Base-by-base conservation (phyloP, 495 filamentous ascomycete genomes). In the Penicillium parvum region DNA sequence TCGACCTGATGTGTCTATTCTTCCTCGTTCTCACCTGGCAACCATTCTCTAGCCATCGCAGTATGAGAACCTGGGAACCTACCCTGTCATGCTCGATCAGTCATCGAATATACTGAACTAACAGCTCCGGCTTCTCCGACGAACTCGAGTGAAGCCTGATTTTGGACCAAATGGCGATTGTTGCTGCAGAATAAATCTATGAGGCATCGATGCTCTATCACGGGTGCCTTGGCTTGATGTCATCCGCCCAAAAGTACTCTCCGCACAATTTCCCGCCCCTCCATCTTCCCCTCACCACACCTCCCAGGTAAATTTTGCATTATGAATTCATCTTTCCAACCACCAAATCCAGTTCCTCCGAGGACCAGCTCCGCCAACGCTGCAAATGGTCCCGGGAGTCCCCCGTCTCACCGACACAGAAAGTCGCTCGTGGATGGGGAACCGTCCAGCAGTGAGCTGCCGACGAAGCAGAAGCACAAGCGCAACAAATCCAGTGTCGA, bases 281-380 rank as follows among this genome's bases (percentile, higher is more conserved):
- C 47, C 47, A 32, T 19, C 33, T 21, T 45, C 22, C 46, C 45
- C 50, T 45, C 45, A 45, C 25, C 45, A 33, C 49, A 42, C n/a
- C 28, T 17, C 34, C 42, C 22, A 14, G 14, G n/a, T 42, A 19
- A 9, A 44, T 37, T 22, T 34, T n/a, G 19, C 43, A 17, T 36
- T 30, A 35, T 53, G 45, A 56, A 50, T 17, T 33, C 60, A 10
- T 53, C 63, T 43, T 64, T 78, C 30, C 73, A 76, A 37, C 81
- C 81, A 3, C 83, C 85, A 19, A 80, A 81, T 50, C 71, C 76
- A 7, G 87, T 90, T 40, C 85, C 86, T 21, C 83, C 82, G 0
- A 78, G 85, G 33, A 86, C 78, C 32, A 88, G 84, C 46, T 90
- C 85, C 0, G 76, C 72, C 7, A 72, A 71, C 28, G 67, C 72